Evolutionary conservation across 2,329 filamentous ascomycete genomes (phyloP).

Genomic region (Fusarium globosum): DNA sequence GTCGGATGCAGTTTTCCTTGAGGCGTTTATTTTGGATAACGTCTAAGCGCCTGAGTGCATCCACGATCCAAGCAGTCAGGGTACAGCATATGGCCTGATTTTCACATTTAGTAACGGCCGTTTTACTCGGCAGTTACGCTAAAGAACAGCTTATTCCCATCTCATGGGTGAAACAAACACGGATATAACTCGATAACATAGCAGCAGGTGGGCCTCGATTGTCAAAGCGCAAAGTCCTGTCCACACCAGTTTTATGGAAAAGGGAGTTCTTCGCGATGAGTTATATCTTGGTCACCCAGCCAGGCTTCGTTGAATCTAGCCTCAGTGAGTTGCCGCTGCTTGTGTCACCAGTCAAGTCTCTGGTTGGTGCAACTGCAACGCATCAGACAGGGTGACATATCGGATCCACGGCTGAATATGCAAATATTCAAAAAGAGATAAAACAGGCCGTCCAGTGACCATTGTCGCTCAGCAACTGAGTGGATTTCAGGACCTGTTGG

Average conservation of each 20-base stretch:
- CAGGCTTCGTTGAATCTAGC: constrained; percentile 4
- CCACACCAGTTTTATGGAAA: not conserved
- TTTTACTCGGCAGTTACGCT: constrained; percentile 15
- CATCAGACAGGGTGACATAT: constrained; percentile 4
- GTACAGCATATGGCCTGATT: constrained; percentile 10
- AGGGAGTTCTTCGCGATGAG: constrained; percentile 1
- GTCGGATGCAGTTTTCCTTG: not conserved
- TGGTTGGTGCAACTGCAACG: not conserved
- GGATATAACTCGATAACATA: constrained; percentile 10
- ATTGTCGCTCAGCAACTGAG: not conserved
- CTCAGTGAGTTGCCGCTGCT: constrained; percentile 12
- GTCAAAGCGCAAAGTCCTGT: constrained; percentile 24
- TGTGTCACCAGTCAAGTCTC: constrained; percentile 2
- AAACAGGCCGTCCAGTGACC: not conserved
- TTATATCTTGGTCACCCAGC: constrained; percentile 2
- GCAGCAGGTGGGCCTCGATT: not conserved
- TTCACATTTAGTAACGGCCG: constrained; percentile 9
- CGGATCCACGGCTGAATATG: constrained; percentile 1
- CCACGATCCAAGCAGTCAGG: not conserved
- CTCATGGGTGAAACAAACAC: not conserved
- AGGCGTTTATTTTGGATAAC: not conserved
- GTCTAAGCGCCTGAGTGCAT: constrained; percentile 8
- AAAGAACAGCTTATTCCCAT: constrained; percentile 13
- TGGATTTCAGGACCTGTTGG: constrained; percentile 9
- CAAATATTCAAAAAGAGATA: constrained; percentile 12